A percentile compares a stretch with the other conserved stretches of the same genome.
These are phyloP conservation scores for Neocallimastix lanati DNA, from an alignment of 192 early-diverging fungal genomes.

Conservation along the genomic window DNA sequence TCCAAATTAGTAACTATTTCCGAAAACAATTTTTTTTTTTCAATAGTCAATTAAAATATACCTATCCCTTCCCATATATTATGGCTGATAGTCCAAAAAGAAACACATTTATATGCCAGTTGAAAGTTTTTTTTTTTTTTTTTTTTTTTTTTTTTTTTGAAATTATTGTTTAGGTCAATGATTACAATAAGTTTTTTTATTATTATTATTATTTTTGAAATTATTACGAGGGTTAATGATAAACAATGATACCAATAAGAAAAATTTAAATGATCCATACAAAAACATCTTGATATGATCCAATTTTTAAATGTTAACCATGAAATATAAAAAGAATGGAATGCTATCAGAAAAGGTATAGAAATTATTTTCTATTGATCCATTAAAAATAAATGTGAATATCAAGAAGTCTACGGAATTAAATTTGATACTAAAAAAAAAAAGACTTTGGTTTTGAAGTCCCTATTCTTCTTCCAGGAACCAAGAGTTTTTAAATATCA, in stretches of 20 bases:
- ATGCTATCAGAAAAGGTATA: not conserved
- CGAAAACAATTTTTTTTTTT: constrained; percentile 4
- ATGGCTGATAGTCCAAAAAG: constrained; percentile 8
- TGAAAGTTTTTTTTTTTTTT: no score
- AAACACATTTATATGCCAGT: constrained; percentile 13
- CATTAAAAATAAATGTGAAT: not conserved
- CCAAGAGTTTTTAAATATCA: not conserved
- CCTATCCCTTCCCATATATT: constrained; percentile 5
- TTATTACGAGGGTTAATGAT: constrained; percentile 13
- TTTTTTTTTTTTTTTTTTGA: no score
- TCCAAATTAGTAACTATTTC: constrained; percentile 15
- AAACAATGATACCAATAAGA: no score
- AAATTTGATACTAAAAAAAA: not conserved
- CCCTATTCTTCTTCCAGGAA: not conserved
- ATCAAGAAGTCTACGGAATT: not conserved
- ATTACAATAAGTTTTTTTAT: no score
- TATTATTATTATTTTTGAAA: constrained; percentile 4
- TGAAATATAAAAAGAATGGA: constrained; percentile 1
- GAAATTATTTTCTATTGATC: not conserved
- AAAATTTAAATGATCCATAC: constrained; percentile 11
- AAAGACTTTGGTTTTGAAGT: not conserved
- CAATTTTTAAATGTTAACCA: constrained; percentile 9
- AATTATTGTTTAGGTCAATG: no score
- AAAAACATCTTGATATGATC: constrained; percentile 22
- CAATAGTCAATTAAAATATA: constrained; percentile 4